Evolutionary conservation across 495 filamentous ascomycete genomes (phyloP), one percentile per base, ranked within the genome.

Genomic region (Rhizodiscina lignyota): DNA sequence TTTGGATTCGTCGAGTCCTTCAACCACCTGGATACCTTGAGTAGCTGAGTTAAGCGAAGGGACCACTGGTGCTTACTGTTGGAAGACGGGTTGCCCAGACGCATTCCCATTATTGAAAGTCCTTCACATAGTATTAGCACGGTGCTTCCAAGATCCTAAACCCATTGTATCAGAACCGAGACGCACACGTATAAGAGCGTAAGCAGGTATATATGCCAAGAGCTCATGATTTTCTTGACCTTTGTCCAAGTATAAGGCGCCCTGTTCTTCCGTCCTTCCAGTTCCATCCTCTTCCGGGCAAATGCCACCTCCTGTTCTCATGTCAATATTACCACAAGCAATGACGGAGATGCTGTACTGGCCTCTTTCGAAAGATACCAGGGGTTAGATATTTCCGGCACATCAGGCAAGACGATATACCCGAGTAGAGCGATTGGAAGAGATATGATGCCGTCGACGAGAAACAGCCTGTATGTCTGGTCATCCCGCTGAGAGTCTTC

Each of bases 351-450:
- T n/a, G n/a, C n/a, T n/a, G n/a, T n/a, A n/a, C n/a, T n/a, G n/a
- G n/a, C 47, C 19, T 54, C 45, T 17, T 32, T 44, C 17, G 12
- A 37, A 8, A 54, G 30, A 28, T 51, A 54, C 1, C 39, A 72
- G 8, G 68, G 65, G 18, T 50, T 63, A 4, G 68, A 65, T 21
- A 68, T 77, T 37, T 71, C 61, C 0, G 70, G 73, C 0, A 73
- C 62, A 37, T 75, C 71, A 1, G 73, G 73, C 18, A 75, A 58
- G 21, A 76, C 41, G 31, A 74, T 66, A 50, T 68, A 77, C 1
- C 70, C 68, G 4, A 58, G 58, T 8, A 77, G 34, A 52, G 51
- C 51, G 4, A 54, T 41, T 5, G 51, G 48, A 2, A 54, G 21
- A 4, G 48, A 44, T 23, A 54, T 54, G 18, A 54, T 42, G 21